Conservation (phyloP, 208 protist species). For the Trypanosoma melophagium region DNA sequence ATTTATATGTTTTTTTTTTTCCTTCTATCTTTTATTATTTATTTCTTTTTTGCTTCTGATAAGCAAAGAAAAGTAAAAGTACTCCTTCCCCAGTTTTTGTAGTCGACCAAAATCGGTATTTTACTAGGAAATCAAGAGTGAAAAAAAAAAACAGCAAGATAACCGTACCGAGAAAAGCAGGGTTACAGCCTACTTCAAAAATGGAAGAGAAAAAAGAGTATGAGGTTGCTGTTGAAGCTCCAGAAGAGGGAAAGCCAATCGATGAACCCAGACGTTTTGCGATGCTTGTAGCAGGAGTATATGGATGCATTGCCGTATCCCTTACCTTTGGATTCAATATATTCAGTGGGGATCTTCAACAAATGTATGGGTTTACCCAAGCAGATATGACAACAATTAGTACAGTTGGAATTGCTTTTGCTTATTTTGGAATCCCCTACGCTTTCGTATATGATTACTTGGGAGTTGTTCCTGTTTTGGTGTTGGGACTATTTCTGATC, state of each 20-base stretch:
- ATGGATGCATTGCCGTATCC: conserved; percentile 69
- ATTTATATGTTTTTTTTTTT: no score
- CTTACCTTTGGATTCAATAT: conserved; percentile 79
- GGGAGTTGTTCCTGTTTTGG: conserved; percentile 61
- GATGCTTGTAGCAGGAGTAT: conserved; percentile 36
- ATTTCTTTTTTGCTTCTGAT: no score
- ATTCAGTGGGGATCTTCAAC: conserved; percentile 62
- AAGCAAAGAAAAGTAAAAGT: no score
- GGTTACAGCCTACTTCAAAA: not conserved
- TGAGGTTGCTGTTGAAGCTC: conserved; percentile 22
- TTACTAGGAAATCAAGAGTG: no score
- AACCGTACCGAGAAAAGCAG: not conserved
- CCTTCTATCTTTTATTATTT: no score
- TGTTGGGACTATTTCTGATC: conserved; percentile 53
- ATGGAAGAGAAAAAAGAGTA: conserved; percentile 24
- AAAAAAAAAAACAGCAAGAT: not conserved
- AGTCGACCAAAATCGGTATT: no score
- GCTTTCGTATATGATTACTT: conserved; percentile 76
- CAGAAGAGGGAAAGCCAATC: conserved; percentile 28
- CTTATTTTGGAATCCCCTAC: conserved; percentile 59
- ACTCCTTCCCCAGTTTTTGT: no score
- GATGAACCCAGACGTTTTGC: conserved; percentile 44
- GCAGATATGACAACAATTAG: conserved; percentile 75
- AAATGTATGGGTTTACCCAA: conserved; percentile 69
- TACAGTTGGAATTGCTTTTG: conserved; percentile 53